Evolutionary conservation across 139 green algal species (phyloP).

Genomic region (Auxenochlorella pyrenoidosa): DNA sequence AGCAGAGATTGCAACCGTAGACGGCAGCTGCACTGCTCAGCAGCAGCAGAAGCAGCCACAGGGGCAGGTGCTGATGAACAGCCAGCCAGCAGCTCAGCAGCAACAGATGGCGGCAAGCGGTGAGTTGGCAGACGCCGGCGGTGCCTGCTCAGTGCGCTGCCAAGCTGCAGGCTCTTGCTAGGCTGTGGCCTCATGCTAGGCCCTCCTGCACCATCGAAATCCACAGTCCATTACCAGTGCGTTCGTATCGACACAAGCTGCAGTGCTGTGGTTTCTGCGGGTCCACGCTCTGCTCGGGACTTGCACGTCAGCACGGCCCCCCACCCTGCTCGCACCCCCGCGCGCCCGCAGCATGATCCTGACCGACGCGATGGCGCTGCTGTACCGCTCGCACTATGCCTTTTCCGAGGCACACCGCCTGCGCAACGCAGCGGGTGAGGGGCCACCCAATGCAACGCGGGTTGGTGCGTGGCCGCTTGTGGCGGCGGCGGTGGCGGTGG

Average conservation of each 20-base stretch:
- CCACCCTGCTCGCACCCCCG: too few relatives aligned
- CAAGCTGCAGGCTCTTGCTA: not conserved
- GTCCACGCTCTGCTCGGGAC: not conserved
- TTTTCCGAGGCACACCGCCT: conserved; percentile 45
- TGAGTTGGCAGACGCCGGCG: not conserved
- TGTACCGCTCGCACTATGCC: conserved; percentile 69
- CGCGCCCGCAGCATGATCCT: conserved; percentile 57
- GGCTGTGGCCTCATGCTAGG: too few relatives aligned
- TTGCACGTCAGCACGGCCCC: not conserved
- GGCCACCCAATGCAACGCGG: not conserved
- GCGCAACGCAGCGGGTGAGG: conserved; percentile 20
- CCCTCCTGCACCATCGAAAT: too few relatives aligned
- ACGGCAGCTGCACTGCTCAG: not conserved
- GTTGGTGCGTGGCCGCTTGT: too few relatives aligned
- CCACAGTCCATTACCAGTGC: too few relatives aligned
- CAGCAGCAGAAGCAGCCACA: too few relatives aligned
- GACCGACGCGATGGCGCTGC: conserved; percentile 59
- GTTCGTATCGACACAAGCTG: too few relatives aligned
- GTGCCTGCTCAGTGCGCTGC: not conserved
- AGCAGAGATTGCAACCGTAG: not conserved
- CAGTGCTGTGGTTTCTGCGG: not conserved
- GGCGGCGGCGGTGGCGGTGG: too few relatives aligned
- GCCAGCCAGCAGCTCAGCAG: not conserved
- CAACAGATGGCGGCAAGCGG: not conserved
- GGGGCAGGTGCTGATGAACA: not conserved